Evolutionary conservation across 2,329 filamentous ascomycete genomes (phyloP).

Genomic region (Aureobasidium lini): DNA sequence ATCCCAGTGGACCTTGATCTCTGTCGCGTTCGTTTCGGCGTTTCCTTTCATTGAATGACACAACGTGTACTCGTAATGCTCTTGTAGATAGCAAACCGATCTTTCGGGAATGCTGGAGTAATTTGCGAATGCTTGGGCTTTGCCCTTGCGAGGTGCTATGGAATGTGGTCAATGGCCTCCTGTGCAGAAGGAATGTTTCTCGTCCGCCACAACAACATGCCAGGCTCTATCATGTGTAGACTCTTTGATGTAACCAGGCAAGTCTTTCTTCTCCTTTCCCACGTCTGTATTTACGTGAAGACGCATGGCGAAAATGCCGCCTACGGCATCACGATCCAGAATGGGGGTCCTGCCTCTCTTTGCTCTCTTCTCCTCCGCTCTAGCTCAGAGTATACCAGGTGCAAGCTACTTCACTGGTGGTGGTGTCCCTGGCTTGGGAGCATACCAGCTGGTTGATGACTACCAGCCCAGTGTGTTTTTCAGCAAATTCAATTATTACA

Average conservation of each 20-base stretch:
- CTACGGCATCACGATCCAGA: neutral
- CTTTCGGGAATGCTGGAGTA: neutral
- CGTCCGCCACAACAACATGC: conserved; percentile 1
- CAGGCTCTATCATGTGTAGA: neutral
- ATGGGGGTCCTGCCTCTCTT: conserved; percentile 14
- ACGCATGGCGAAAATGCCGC: conserved; percentile 10
- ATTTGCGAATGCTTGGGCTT: neutral
- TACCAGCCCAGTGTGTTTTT: conserved; percentile 27
- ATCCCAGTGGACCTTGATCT: neutral
- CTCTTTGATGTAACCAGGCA: conserved; percentile 1
- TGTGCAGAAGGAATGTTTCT: conserved; percentile 2
- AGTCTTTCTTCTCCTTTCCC: neutral
- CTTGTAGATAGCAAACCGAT: neutral
- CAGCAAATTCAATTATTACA: conserved; percentile 30
- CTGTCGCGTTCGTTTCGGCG: neutral
- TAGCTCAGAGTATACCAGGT: conserved; percentile 23
- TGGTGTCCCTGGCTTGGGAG: conserved; percentile 23
- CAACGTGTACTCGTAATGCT: neutral
- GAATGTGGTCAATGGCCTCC: neutral
- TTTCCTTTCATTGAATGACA: too few species aligned
- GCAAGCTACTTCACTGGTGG: conserved; percentile 22
- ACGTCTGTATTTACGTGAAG: neutral
- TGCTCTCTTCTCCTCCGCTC: conserved; percentile 16
- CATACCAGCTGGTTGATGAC: conserved; percentile 26
- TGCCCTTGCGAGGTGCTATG: neutral